Evolutionary conservation across 1,284 basidiomycete genomes (phyloP).

Genomic region (Trametes sp.): DNA sequence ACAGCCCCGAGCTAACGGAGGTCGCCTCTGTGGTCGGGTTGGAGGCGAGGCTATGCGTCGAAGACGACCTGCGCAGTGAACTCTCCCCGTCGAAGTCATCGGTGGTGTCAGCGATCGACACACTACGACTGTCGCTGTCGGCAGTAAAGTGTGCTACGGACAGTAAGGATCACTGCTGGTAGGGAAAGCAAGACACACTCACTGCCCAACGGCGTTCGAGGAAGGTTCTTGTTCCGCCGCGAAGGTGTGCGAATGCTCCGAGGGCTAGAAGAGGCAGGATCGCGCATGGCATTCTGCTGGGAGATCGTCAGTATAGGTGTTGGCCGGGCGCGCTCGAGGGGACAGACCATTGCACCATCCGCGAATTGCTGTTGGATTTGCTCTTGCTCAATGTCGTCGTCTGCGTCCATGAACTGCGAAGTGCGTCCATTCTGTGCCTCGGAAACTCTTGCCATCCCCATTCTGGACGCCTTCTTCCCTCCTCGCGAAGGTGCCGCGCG

Average conservation of each 20-base stretch:
- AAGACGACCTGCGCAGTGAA: slow-evolving; percentile 52
- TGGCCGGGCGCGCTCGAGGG: slow-evolving; percentile 23
- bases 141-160: slow-evolving; percentile 27
- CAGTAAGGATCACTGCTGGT: background rate
- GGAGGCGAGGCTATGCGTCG: slow-evolving; percentile 57
- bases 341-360: slow-evolving; percentile 69
- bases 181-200: slow-evolving; percentile 12
- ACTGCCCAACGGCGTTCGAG: slow-evolving; percentile 41
- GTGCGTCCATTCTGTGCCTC: slow-evolving; percentile 60
- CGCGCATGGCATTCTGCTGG: slow-evolving; percentile 60
- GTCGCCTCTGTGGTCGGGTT: slow-evolving; percentile 57
- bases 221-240: slow-evolving; percentile 56
- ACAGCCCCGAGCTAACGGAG: slow-evolving; percentile 56
- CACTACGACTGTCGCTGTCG: slow-evolving; percentile 26
- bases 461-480: slow-evolving; percentile 42
- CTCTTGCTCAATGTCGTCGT: slow-evolving; percentile 85
- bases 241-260: slow-evolving; percentile 69
- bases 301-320: background rate
- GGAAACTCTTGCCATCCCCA: slow-evolving; percentile 46
- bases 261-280: slow-evolving; percentile 64
- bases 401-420: slow-evolving; percentile 92
- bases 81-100: slow-evolving; percentile 53
- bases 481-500: slow-evolving; percentile 44
- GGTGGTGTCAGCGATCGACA: slow-evolving; percentile 30
- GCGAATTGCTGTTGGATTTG: slow-evolving; percentile 86